A percentile compares a stretch with the other conserved stretches of the same genome.
Conservation (phyloP, 2,329 filamentous ascomycete species). For the Scedosporium aurantiacum region DNA sequence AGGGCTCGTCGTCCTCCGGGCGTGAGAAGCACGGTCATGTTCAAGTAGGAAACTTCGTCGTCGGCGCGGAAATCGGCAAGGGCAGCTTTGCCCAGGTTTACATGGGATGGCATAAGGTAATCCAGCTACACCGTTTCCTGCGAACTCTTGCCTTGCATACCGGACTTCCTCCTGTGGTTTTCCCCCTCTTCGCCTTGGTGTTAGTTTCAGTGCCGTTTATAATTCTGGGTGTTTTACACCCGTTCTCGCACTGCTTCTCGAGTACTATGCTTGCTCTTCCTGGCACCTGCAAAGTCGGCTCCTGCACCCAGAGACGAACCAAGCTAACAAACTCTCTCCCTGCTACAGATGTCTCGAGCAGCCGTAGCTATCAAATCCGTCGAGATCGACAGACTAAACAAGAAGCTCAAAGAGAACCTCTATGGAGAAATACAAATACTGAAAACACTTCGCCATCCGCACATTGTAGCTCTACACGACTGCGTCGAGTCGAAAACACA, state of each 20-base stretch:
- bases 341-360: conserved; percentile 57
- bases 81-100: conserved; percentile 97
- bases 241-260: no score
- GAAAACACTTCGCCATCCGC: conserved; percentile 84
- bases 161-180: no score
- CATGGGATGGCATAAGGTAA: conserved; percentile 70
- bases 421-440: conserved; percentile 93
- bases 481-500: conserved; percentile 78
- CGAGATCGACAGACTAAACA: conserved; percentile 79
- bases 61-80: conserved; percentile 85
- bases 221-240: no score
- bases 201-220: no score
- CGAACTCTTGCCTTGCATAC: no score
- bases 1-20: conserved; percentile 4
- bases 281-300: background rate
- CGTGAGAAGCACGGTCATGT: background rate
- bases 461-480: conserved; percentile 93
- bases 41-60: conserved; percentile 62
- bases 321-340: conserved; percentile 2
- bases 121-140: conserved; percentile 4
- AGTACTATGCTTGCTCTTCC: no score
- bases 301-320: no score
- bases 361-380: conserved; percentile 96
- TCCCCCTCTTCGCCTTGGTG: no score
- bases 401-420: conserved; percentile 92